Evolutionary conservation across 2,329 filamentous ascomycete species (phyloP), one percentile per base, ranked within the genome.

Genomic region (Talaromyces sp.): DNA sequence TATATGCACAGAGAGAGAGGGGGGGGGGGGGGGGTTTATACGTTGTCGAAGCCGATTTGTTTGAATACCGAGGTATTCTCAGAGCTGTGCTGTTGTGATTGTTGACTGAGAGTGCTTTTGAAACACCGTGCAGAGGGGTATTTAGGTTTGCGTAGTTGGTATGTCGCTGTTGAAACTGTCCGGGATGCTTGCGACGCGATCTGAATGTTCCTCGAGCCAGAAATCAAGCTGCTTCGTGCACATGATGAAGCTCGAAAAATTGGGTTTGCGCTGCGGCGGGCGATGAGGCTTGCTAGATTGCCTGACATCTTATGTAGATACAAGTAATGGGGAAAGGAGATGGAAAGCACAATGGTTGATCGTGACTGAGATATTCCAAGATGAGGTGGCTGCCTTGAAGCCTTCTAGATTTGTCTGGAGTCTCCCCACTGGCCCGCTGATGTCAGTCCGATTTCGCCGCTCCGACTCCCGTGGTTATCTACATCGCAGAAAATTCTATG

Each of bases 11-110:
- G 33, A 62, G 39, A 7, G 49, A 37, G 6, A 10, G n/a, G 37
- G 17, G 47, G 43, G 11, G 33, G n/a, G 37, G 17, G 47, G 43
- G 11, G 33, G 17, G 31, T 31, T 37, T 69, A 47, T 75, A 78
- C 76, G 47, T 78, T 75, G 69, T 78, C 75, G 57, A 78, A 78
- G 7, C 69, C 71, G 72, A 74, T 76, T 62, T 73, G 59, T 35
- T 69, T 70, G 25, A 75, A 67, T n/a, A 57, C 25, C 19, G 49
- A 37, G 3, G 33, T 27, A 41, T 41, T 47, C 33, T 62, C 49
- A 22, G 62, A 65, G 6, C 65, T 64, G 57, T 61, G 65, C 17
- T 49, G 56, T 13, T 22, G 37, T 39, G 56, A 31, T 22, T 64
- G 52, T 52, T 56, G 54, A 50, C 25, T 37, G 35, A 60, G 9